These are phyloP conservation scores for Raphanus raphanistrum DNA, from an alignment of 345 rosid species.

Conservation along the genomic window DNA sequence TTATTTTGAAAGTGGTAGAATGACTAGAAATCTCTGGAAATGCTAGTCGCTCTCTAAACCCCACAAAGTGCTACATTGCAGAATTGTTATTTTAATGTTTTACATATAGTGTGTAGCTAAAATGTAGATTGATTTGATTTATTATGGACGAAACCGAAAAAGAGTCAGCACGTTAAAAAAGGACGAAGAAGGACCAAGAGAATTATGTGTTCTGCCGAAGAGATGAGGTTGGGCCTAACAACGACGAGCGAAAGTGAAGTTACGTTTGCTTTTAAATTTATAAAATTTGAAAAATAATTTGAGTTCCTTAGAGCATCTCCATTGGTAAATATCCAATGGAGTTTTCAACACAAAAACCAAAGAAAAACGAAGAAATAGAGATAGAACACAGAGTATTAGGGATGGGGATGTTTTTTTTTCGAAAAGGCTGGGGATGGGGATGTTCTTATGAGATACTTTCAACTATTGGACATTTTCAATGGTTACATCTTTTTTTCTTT, in stretches of 20 bases:
- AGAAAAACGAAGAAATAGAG: background rate
- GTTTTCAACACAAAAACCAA: no score
- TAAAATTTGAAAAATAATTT: background rate
- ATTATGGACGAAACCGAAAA: background rate
- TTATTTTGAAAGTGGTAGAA: background rate
- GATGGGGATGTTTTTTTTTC: no score
- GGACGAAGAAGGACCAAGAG: conserved; percentile 8
- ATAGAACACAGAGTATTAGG: no score
- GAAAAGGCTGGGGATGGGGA: no score
- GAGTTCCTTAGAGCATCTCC: background rate
- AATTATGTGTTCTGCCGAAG: background rate
- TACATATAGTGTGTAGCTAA: background rate
- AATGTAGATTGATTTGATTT: background rate
- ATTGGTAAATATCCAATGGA: no score
- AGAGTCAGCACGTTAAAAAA: background rate
- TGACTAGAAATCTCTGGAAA: background rate
- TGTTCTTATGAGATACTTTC: no score
- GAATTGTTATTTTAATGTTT: background rate
- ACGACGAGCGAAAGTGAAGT: conserved; percentile 5
- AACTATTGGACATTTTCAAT: no score
- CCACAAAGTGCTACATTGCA: background rate
- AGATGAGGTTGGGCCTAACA: conserved; percentile 30
- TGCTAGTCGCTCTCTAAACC: background rate
- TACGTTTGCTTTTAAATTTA: background rate
- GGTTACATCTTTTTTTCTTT: no score